phyloP scores from a whole-genome alignment of 495 filamentous ascomycete genomes.

The Trichoderma orchidacearum region DNA sequence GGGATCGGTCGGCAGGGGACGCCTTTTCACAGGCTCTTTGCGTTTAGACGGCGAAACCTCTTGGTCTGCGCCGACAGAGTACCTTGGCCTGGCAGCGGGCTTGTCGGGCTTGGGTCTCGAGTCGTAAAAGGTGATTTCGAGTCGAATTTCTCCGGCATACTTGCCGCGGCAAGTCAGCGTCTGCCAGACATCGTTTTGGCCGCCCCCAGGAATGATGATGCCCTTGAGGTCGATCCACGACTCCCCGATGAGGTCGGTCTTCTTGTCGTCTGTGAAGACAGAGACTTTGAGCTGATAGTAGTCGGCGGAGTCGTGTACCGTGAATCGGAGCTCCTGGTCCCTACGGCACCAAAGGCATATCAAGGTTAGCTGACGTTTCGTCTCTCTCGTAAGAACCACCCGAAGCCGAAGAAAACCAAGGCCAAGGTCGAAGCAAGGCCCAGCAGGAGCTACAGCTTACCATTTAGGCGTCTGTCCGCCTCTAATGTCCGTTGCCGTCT shows the following conservation, averaged over 20 bases:
- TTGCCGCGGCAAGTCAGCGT: slow-evolving; percentile 72
- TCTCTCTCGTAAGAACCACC: neutral
- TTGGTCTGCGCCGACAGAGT: slow-evolving; percentile 12
- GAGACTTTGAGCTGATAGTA: slow-evolving; percentile 91
- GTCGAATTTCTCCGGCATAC: slow-evolving; percentile 87
- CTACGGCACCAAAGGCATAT: slow-evolving; percentile 28
- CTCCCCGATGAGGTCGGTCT: slow-evolving; percentile 90
- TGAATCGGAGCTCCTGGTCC: slow-evolving; percentile 96
- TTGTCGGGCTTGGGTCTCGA: slow-evolving; percentile 64
- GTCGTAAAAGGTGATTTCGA: slow-evolving; percentile 96
- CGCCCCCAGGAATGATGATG: slow-evolving; percentile 73
- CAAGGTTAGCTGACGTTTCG: neutral
- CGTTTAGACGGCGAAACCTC: slow-evolving; percentile 8
- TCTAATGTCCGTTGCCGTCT: slow-evolving; percentile 85
- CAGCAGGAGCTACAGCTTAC: slow-evolving; percentile 36
- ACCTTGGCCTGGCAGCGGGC: slow-evolving; percentile 37
- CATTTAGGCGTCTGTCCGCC: slow-evolving; percentile 94
- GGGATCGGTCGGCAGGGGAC: slow-evolving; percentile 66
- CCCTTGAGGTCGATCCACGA: slow-evolving; percentile 71
- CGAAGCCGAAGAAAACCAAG: neutral
- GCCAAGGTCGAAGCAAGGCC: slow-evolving; percentile 3
- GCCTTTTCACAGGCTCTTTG: slow-evolving; percentile 53
- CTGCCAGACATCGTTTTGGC: slow-evolving; percentile 89
- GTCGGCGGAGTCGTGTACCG: slow-evolving; percentile 89
- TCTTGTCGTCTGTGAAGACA: slow-evolving; percentile 95